Evolutionary conservation across 306 rosid genomes (phyloP), one percentile per base, ranked within the genome.

Genomic region (Fragaria iinumae): DNA sequence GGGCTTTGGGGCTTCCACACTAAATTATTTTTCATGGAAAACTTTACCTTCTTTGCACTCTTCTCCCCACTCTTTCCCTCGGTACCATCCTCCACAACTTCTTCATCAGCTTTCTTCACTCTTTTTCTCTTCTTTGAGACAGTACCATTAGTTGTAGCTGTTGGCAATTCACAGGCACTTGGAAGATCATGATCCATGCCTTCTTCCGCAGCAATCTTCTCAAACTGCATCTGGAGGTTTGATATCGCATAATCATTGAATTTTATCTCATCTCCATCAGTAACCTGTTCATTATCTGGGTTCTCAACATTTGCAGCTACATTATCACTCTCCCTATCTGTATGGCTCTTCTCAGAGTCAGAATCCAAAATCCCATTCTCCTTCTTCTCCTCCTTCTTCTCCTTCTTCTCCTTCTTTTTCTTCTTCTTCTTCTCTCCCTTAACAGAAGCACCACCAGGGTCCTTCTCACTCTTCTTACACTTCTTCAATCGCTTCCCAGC

Each of bases 1-100:
- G 99, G 99, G 83, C 44, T 88, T 20, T 96, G 98, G 60, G 98
- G 93, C 80, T 89, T 89, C 99, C 99, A 96, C 9, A 93, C 92
- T 93, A 96, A 85, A 83, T 96, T 96, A 81, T 81, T 91, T 84
- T 91, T 91, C 93, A 93, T 92, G 29, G 98, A 91, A 82, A 96
- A 96, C 75, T 86, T 89, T 27, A 96, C 99, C 82, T 85, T 96
- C 88, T 93, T 96, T 9, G 83, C 75, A 76, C 92, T 90, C 81
- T 84, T 90, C 83, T 92, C 98, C 76, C 83, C 96, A 75, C 76
- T 88, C 88, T 81, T 86, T 41, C 77, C 91, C 43, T 44, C 63
- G 4, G 69, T 79, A 62, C 59, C 73, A 56, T 76, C 89, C 18
- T 86, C 89, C 11, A 71, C 84, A 69, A 80, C 93, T n/a, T 72